Evolutionary conservation across 108 stramenopile species (phyloP), one percentile per base, ranked within the genome.

Genomic region (Nitzschia inconspicua): DNA sequence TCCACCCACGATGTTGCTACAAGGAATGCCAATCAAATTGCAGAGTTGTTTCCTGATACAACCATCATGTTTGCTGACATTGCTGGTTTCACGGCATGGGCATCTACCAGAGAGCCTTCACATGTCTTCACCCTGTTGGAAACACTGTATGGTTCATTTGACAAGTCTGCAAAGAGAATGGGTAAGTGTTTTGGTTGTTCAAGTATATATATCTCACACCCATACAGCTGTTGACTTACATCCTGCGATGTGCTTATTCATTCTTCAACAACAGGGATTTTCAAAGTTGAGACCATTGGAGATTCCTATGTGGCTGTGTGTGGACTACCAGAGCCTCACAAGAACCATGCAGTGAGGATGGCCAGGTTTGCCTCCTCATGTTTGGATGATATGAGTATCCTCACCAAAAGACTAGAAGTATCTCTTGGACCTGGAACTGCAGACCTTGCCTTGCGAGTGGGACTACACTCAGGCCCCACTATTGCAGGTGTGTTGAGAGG

Each of bases 401-500:
- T 8, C 24, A 47, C 35, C 7, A 32, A 16, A 22, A 43, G 46
- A 29, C 36, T 66, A n/a, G 54, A 56, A 36, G 18, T 34, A 6
- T 5, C 5, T 13, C 65, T 66, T n/a, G 65, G 65, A 19, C 65
- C 65, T 24, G 55, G 31, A 8, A 66, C 65, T 13, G 65, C 28
- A 7, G 65, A 51, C 4, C 40, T 57, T 25, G 24, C 24, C 4
- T 23, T 47, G 8, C 25, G 54, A 25, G 28, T 13, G 25, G 65
- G 48, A 0, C 41, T 47, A 20, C 55, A 57, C 44, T 46, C 44
- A 19, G 72, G 62, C 11, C 60, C 60, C 11, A 43, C 49, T 20
- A 71, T 47, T 19, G 70, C 52, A 1, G 68, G 68, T 24, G 70
- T 71, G 24, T 47, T 71, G 0, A 50, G 70, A 6, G 70, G 70